A percentile compares a stretch with the other conserved stretches of the same genome.
Evolutionary conservation across 1,139 yeast species (phyloP).

Genomic region (Pichia kudriavzevii): DNA sequence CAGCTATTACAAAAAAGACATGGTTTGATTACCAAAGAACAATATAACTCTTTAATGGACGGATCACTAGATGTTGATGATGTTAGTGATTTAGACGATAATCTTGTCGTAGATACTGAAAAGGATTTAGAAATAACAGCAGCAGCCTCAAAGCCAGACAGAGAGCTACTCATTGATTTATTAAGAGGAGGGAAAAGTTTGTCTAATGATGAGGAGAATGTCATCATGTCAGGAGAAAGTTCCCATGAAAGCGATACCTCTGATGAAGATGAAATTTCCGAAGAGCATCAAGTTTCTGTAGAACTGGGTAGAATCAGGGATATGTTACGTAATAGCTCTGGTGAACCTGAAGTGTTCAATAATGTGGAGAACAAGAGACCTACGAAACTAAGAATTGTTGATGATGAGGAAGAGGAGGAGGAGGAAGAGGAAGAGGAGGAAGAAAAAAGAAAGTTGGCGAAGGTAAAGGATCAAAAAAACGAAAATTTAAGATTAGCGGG

Average conservation of each 20-base stretch:
- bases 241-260: slow-evolving; percentile 2
- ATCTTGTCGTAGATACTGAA: slow-evolving; percentile 13
- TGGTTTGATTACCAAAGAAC: slow-evolving; percentile 28
- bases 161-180: slow-evolving; percentile 1
- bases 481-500: slow-evolving; percentile 1
- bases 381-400: no score
- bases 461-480: neutral
- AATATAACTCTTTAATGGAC: slow-evolving; percentile 22
- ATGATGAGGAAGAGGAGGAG: slow-evolving; percentile 8
- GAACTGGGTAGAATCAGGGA: no score
- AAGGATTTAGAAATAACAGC: slow-evolving; percentile 6
- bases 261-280: slow-evolving; percentile 9
- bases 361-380: no score
- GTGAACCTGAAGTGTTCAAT: no score
- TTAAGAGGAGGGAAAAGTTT: no score
- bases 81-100: slow-evolving; percentile 12
- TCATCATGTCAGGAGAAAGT: no score
- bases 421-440: slow-evolving; percentile 1
- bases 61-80: slow-evolving; percentile 11
- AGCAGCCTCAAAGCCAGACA: slow-evolving; percentile 6
- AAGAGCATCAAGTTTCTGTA: no score
- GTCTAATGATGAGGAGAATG: no score
- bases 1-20: slow-evolving; percentile 27
- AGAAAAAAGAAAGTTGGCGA: slow-evolving; percentile 5
- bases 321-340: no score